These are phyloP conservation scores for Brassica napus DNA, from an alignment of 345 rosid species.

Conservation along the genomic window DNA sequence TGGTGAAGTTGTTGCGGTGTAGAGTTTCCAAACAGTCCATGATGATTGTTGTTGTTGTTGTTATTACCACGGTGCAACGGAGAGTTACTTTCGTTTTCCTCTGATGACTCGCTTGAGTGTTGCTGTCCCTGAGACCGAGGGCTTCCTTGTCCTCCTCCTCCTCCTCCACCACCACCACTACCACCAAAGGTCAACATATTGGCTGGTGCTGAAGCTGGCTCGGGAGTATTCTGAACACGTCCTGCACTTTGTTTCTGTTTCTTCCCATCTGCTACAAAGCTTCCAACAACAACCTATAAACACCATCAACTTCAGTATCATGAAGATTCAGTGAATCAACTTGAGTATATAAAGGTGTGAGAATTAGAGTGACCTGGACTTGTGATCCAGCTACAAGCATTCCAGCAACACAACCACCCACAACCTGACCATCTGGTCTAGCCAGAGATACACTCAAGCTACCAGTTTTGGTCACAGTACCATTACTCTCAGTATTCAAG, in stretches of 20 bases:
- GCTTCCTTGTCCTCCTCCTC: conserved; percentile 39
- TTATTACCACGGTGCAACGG: conserved; percentile 28
- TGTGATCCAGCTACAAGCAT: conserved; percentile 80
- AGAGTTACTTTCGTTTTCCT: conserved; percentile 58
- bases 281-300: conserved; percentile 79
- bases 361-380: conserved; percentile 62
- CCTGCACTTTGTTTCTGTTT: conserved; percentile 45
- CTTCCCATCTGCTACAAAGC: conserved; percentile 72
- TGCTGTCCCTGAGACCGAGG: conserved; percentile 72
- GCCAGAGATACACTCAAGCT: conserved; percentile 77
- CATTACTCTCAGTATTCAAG: conserved; percentile 68
- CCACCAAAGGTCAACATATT: conserved; percentile 65
- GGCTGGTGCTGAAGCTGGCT: conserved; percentile 53
- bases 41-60: conserved; percentile 32
- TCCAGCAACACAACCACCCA: conserved; percentile 93
- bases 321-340: not conserved
- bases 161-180: conserved; percentile 14
- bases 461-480: conserved; percentile 72
- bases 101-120: conserved; percentile 78
- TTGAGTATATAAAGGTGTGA: not conserved
- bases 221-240: conserved; percentile 44
- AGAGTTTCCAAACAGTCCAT: conserved; percentile 34
- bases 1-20: conserved; percentile 31
- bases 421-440: conserved; percentile 84
- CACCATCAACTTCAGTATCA: not conserved